phyloP scores from a whole-genome alignment of 257 asterid species.

The Solanum dulcamara region DNA sequence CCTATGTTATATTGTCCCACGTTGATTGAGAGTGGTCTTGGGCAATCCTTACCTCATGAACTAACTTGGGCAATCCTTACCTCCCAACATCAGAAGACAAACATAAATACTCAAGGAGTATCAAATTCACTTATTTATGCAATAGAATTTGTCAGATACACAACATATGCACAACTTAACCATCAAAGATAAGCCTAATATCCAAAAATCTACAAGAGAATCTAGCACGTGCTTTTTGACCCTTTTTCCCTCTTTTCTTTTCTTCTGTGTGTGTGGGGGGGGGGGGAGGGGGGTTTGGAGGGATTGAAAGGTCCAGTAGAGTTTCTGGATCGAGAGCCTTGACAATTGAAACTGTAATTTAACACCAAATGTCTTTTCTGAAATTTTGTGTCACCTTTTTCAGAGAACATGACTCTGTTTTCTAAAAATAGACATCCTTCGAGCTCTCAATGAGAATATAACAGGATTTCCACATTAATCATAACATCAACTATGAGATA shows the following conservation, averaged over 20 bases:
- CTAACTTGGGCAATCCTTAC: neutral
- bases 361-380: neutral
- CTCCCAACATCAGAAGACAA: neutral
- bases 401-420: neutral
- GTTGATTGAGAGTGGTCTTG: neutral
- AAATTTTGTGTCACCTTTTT: neutral
- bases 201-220: neutral
- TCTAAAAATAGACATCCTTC: neutral
- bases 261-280: too few relatives aligned
- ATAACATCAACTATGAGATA: slow-evolving; percentile 9
- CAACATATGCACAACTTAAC: neutral
- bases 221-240: neutral
- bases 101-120: neutral
- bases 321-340: neutral
- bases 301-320: too few relatives aligned
- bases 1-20: neutral
- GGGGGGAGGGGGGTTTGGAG: too few relatives aligned
- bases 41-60: neutral
- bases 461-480: neutral
- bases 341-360: neutral
- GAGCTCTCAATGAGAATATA: neutral
- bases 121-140: neutral
- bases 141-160: neutral
- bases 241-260: neutral
- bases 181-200: neutral